Evolutionary conservation across 2,329 filamentous ascomycete species (phyloP), one percentile per base, ranked within the genome.

Genomic region (Chaetomiaceae sp.): DNA sequence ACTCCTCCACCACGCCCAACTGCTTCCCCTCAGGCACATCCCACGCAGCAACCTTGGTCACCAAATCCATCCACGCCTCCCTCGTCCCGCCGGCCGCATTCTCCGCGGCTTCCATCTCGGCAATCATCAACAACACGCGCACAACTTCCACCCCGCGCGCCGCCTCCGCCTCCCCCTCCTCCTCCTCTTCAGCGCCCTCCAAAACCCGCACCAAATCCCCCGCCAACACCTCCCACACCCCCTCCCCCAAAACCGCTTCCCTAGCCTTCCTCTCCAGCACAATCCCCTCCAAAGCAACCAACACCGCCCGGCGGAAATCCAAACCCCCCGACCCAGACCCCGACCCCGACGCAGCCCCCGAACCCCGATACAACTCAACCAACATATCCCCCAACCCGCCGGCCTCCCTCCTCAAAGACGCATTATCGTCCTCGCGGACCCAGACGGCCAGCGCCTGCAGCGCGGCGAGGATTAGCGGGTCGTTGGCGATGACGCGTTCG

Each of bases 351-450:
- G n/a, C n/a, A n/a, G n/a, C n/a, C n/a, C n/a, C n/a, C n/a, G n/a
- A n/a, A n/a, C n/a, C 67, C 39, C 69, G 69, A 63, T 86, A 87
- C 0, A 87, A 68, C 12, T 83, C 81, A 46, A 85, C 62, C 27
- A 86, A 71, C 71, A 87, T 77, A 57, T 87, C 84, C 53, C 74
- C 75, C 44, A 87, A 65, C 0, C 81, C 82, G 0, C 75, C 73
- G 10, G 75, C 76, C 59, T 84, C 78, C 43, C 70, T 74, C 10
- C 81, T 70, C 34, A 86, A 61, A 7, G 69, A 66, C 13, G 81
- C 76, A 35, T 81, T 81, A 35, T 86, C 83, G 50, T 87, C 83
- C 55, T 87, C 84, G 7, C 80, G 72, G n/a, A 87, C 68, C 85
- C 85, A 87, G 16, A 86, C 72, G 1, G 81, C 75, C 25, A 87